phyloP scores from a whole-genome alignment of 164 flowering plant species.

The Protea cynaroides region DNA sequence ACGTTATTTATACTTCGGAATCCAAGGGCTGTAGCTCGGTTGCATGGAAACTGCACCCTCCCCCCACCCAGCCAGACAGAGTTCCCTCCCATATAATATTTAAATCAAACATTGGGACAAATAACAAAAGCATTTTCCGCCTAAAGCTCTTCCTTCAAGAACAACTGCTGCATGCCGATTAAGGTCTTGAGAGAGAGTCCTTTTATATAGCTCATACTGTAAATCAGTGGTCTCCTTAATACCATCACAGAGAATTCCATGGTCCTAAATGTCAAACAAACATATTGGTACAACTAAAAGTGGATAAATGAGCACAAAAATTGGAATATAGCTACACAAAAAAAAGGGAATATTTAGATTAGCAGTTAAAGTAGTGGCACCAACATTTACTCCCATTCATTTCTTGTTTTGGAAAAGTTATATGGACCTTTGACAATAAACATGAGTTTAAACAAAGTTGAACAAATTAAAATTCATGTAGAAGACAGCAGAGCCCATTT shows the following conservation, averaged over 20 bases:
- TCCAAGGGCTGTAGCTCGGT: too few species aligned
- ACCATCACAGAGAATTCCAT: conserved; percentile 73
- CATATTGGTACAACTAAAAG: background rate
- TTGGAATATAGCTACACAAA: background rate
- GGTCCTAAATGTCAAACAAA: conserved; percentile 48
- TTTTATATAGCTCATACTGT: conserved; percentile 52
- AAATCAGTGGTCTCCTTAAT: conserved; percentile 54
- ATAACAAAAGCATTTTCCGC: conserved; percentile 19
- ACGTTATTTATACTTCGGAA: too few species aligned
- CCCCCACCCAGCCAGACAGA: too few species aligned
- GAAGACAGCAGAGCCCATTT: too few species aligned
- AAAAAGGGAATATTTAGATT: background rate
- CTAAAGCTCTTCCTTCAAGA: conserved; percentile 84
- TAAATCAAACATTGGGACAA: background rate
- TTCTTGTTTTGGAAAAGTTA: too few species aligned
- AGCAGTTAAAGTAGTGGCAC: too few species aligned
- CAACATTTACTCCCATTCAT: too few species aligned
- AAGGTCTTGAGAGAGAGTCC: conserved; percentile 76
- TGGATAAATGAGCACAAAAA: background rate
- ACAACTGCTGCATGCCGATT: conserved; percentile 97
- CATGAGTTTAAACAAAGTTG: too few species aligned
- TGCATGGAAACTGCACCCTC: too few species aligned
- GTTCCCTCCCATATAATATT: too few species aligned
- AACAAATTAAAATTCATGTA: too few species aligned
- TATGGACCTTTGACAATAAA: too few species aligned